These are phyloP conservation scores for Penicillium griseofulvum DNA, from an alignment of 2,329 filamentous ascomycete genomes.

Conservation along the genomic window DNA sequence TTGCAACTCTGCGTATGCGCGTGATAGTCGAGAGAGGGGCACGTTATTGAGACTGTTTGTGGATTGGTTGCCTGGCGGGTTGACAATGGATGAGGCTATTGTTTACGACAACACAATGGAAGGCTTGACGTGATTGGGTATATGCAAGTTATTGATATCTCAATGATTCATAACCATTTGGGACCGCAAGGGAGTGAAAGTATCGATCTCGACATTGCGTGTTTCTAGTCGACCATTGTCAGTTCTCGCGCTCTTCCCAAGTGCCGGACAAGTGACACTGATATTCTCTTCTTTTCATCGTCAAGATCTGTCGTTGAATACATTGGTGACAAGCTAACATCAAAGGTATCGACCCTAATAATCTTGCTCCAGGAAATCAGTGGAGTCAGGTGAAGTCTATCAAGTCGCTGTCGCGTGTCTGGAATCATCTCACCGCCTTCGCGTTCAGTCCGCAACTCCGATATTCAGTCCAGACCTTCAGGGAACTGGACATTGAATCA, in stretches of 20 bases:
- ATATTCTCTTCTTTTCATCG: not conserved
- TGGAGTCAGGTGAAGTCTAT: not conserved
- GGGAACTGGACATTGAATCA: not conserved
- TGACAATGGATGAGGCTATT: not conserved
- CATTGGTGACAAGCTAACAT: not conserved
- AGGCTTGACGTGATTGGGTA: not conserved
- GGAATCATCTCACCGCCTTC: conserved; percentile 1
- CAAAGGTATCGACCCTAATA: not conserved
- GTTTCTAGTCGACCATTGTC: not conserved
- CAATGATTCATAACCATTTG: not conserved
- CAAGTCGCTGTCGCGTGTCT: not conserved
- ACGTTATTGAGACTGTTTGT: too few relatives aligned
- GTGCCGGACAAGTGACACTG: not conserved
- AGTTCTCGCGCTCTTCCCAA: not conserved
- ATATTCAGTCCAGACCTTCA: not conserved
- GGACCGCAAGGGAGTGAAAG: not conserved
- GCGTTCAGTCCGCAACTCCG: conserved; percentile 7
- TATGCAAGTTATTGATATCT: not conserved
- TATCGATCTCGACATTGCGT: too few relatives aligned
- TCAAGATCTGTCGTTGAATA: too few relatives aligned
- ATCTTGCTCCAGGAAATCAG: not conserved
- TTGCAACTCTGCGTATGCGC: too few relatives aligned
- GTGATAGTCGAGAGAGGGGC: too few relatives aligned
- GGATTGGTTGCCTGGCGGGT: too few relatives aligned
- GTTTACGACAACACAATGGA: not conserved